Base-by-base conservation (phyloP, 2,329 filamentous ascomycete genomes). In the Stachybotrys echinatus region DNA sequence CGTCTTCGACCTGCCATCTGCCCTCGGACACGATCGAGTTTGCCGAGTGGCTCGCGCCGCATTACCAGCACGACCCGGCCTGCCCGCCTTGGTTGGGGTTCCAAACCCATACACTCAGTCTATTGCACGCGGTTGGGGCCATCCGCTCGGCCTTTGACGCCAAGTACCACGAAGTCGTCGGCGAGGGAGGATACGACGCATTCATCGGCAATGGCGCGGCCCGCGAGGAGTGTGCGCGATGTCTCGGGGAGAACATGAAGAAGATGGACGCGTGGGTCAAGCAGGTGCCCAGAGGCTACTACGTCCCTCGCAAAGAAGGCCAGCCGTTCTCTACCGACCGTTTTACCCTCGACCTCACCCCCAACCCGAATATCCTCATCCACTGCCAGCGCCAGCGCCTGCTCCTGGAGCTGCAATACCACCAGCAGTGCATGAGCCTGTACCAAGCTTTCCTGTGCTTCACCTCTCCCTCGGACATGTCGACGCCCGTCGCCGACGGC, bases 351-450 rank as follows among this genome's bases (percentile, higher is more conserved):
- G 51, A 64, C 20, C 54, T 66, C 17, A 55, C 53, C 27, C 68
- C 67, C 34, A 63, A 64, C 2, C 71, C 73, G 3, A 50, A 64
- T 2, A 75, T 73, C 72, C 57, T 75, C 3, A 34, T 34, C 27
- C 27, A 34, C 27, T 34, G 27, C 27, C 71, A 74, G 51, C 65
- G 61, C 12, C 63, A 66, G 27, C 71, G 72, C 2, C 54, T 76
- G 0, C 56, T 71, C 5, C 61, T 76, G 1, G 73, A 76, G 50
- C 55, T 74, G 1, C 58, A 68, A 20, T 75, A 75, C 46, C 72
- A 75, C 50, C 66, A 66, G 23, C 54, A 73, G 2, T 59, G 50
- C 27, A 62, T 68, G 14, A 67, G 66, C 49, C 58, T 74, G 3
- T 69, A 66, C 47, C 65, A 72, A 8, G 65, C 68, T 0, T 71